A percentile compares a stretch with the other conserved stretches of the same genome.
These are phyloP conservation scores for Hibiscus tridactylites DNA, from an alignment of 345 rosid genomes.

Conservation along the genomic window DNA sequence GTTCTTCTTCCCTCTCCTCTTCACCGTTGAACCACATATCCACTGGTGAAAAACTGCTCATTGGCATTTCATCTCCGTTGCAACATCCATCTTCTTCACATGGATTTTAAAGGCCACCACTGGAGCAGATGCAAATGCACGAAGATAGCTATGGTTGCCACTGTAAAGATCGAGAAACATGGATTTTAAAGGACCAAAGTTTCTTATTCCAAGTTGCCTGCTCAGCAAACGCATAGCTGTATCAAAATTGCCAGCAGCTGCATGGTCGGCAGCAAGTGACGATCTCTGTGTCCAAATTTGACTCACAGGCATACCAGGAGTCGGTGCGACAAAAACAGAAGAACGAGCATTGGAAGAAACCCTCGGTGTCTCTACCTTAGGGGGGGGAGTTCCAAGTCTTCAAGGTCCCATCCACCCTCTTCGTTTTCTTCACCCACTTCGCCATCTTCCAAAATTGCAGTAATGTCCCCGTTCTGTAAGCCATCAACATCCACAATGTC, in stretches of 20 bases:
- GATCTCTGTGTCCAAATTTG: slow-evolving; percentile 87
- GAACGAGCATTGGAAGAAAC: slow-evolving; percentile 51
- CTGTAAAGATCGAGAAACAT: slow-evolving; percentile 66
- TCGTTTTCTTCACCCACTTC: slow-evolving; percentile 63
- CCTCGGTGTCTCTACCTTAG: slow-evolving; percentile 73
- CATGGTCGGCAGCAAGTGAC: slow-evolving; percentile 89
- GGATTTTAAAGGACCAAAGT: slow-evolving; percentile 61
- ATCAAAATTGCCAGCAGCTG: slow-evolving; percentile 85
- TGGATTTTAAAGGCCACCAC: slow-evolving; percentile 61
- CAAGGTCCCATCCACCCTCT: slow-evolving; percentile 93
- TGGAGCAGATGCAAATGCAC: slow-evolving; percentile 75
- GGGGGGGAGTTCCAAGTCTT: slow-evolving; percentile 85
- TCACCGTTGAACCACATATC: no score
- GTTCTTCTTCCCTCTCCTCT: no score
- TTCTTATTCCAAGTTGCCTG: slow-evolving; percentile 85
- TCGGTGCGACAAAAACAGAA: slow-evolving; percentile 68
- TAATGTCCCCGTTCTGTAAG: slow-evolving; percentile 50
- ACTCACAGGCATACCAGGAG: slow-evolving; percentile 80
- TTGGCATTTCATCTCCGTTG: no score
- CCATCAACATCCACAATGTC: slow-evolving; percentile 62
- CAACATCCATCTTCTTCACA: no score
- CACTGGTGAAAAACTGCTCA: no score
- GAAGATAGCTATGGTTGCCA: slow-evolving; percentile 75
- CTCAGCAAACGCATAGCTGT: slow-evolving; percentile 84
- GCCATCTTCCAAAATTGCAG: slow-evolving; percentile 51